A percentile compares a stretch with the other conserved stretches of the same genome.
Conservation (phyloP, 257 asterid species). For the Solanum medicagineum region DNA sequence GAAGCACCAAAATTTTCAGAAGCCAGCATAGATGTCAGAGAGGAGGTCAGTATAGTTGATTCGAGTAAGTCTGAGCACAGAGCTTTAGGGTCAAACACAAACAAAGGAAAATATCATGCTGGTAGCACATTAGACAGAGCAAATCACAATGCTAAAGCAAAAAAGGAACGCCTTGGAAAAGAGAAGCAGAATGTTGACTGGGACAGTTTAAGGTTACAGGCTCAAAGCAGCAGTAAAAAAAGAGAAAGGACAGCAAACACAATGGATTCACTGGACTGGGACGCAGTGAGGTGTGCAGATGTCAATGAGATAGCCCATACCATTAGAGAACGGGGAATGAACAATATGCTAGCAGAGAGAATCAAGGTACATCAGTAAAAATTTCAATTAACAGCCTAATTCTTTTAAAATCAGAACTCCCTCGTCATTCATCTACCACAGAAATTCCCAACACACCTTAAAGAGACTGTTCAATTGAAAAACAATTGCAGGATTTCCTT, state of each 20-base stretch:
- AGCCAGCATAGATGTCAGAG: constrained; percentile 24
- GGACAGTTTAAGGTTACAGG: constrained; percentile 62
- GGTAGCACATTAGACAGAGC: constrained; percentile 12
- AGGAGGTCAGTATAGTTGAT: constrained; percentile 23
- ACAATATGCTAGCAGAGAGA: constrained; percentile 85
- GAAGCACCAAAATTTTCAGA: constrained; percentile 14
- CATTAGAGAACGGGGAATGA: constrained; percentile 95
- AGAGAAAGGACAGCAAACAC: constrained; percentile 44
- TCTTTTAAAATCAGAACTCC: not conserved
- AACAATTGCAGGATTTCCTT: constrained; percentile 63
- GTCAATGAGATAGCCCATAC: constrained; percentile 71
- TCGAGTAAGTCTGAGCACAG: constrained; percentile 1
- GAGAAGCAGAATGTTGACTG: constrained; percentile 48
- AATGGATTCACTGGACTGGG: constrained; percentile 94
- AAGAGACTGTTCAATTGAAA: not conserved
- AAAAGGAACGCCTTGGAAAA: constrained; percentile 31
- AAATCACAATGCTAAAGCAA: constrained; percentile 20
- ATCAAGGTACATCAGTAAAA: constrained; percentile 45
- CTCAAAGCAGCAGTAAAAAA: constrained; percentile 24
- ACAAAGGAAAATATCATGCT: constrained; percentile 5
- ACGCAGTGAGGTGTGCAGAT: constrained; percentile 74
- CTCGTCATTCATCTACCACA: not conserved
- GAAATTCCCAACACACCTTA: not conserved
- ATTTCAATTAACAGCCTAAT: not conserved
- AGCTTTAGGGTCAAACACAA: constrained; percentile 20